These are phyloP conservation scores for Alternaria ethzedia DNA, from an alignment of 2,329 filamentous ascomycete species.

Conservation along the genomic window DNA sequence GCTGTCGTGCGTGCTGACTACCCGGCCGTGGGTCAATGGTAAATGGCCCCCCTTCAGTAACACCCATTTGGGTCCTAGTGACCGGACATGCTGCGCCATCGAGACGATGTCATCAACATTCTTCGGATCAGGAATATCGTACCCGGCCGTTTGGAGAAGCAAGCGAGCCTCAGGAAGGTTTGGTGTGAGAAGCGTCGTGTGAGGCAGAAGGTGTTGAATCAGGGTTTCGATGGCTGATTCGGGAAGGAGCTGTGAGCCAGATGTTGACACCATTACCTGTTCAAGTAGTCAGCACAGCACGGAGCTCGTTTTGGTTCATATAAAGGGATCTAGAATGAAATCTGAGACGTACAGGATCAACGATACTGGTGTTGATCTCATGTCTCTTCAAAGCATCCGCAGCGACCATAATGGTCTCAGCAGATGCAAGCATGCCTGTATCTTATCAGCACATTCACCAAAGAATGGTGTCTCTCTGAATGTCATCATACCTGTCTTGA, in stretches of 20 bases:
- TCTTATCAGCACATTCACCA: slow-evolving; percentile 7
- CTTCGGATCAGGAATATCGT: slow-evolving; percentile 56
- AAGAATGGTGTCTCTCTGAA: neutral
- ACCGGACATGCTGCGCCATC: slow-evolving; percentile 70
- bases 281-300: neutral
- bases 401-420: slow-evolving; percentile 71
- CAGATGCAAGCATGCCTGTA: slow-evolving; percentile 81
- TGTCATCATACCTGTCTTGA: slow-evolving; percentile 76
- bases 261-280: slow-evolving; percentile 87
- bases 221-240: slow-evolving; percentile 68
- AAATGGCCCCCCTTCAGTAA: slow-evolving; percentile 90
- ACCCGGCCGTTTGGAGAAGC: slow-evolving; percentile 63
- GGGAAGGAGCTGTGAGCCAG: slow-evolving; percentile 73
- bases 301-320: neutral
- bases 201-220: slow-evolving; percentile 65
- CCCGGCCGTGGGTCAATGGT: slow-evolving; percentile 72
- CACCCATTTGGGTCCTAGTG: slow-evolving; percentile 77
- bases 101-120: slow-evolving; percentile 70
- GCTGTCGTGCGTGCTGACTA: slow-evolving; percentile 62
- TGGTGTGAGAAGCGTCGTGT: slow-evolving; percentile 74
- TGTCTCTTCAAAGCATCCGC: slow-evolving; percentile 67
- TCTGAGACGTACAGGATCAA: slow-evolving; percentile 72
- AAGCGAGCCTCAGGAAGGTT: slow-evolving; percentile 78
- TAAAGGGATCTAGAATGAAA: neutral
- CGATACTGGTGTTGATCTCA: slow-evolving; percentile 64